phyloP scores from a whole-genome alignment of 768 basidiomycete species.

The Leccinum uliginosum region DNA sequence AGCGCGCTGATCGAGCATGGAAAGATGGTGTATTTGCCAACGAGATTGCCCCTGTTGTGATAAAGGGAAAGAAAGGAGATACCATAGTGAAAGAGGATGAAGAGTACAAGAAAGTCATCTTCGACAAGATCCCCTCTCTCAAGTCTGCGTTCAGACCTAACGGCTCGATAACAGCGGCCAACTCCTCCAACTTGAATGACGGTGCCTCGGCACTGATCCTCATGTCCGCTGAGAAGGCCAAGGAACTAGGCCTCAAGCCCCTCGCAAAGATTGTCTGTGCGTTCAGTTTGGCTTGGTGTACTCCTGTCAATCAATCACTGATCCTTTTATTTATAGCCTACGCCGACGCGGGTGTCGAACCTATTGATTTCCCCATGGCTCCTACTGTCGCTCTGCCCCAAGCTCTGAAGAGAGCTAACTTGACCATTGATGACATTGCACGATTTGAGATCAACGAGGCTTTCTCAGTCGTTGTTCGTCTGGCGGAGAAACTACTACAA shows the following conservation, averaged over 20 bases:
- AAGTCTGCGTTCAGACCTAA: conserved; percentile 87
- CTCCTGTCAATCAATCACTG: neutral
- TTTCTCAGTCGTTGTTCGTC: conserved; percentile 89
- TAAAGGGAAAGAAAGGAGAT: conserved; percentile 94
- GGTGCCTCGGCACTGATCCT: conserved; percentile 94
- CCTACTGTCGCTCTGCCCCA: conserved; percentile 88
- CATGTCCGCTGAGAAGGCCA: conserved; percentile 89
- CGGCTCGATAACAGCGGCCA: conserved; percentile 93
- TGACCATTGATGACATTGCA: conserved; percentile 79
- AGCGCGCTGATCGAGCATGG: conserved; percentile 91
- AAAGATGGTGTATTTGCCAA: conserved; percentile 75
- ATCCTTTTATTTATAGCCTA: conserved; percentile 54
- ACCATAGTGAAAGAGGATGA: conserved; percentile 90
- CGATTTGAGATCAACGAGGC: conserved; percentile 98
- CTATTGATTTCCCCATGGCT: conserved; percentile 95
- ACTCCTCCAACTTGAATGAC: conserved; percentile 92
- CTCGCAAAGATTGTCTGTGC: conserved; percentile 92
- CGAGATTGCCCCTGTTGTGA: conserved; percentile 85
- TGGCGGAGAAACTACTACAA: conserved; percentile 82
- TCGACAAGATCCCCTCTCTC: conserved; percentile 87
- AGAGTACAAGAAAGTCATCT: conserved; percentile 95
- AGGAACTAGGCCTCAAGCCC: conserved; percentile 87
- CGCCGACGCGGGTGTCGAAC: conserved; percentile 95
- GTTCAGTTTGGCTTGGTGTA: conserved; percentile 27
- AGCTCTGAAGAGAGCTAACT: conserved; percentile 83